These are phyloP conservation scores for Diplocarpon mali DNA, from an alignment of 2,329 filamentous ascomycete species.

Conservation along the genomic window DNA sequence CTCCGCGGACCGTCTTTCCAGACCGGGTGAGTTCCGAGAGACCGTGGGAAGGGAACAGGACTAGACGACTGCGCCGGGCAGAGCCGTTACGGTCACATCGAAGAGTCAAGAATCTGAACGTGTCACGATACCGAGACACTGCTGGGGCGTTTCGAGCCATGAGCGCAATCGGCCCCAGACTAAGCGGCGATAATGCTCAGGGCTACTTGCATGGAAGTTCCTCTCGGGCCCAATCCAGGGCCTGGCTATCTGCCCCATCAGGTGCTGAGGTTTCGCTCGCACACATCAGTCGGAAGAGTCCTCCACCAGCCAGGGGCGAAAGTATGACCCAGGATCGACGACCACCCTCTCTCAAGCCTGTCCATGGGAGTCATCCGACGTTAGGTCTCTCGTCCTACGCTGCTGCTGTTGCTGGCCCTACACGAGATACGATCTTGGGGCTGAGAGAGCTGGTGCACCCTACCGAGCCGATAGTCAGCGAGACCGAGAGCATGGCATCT, in stretches of 20 bases:
- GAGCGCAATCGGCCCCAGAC: constrained; percentile 21
- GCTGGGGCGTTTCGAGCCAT: constrained; percentile 36
- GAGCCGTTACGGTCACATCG: constrained; percentile 29
- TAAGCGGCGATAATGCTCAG: constrained; percentile 20
- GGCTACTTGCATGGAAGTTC: constrained; percentile 16
- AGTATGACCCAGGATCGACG: constrained; percentile 23
- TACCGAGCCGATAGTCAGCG: not conserved
- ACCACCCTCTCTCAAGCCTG: constrained; percentile 10
- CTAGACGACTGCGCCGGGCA: constrained; percentile 12
- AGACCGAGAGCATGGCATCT: not conserved
- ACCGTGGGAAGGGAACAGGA: constrained; percentile 16
- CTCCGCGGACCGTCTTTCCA: constrained; percentile 13
- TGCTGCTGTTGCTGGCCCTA: constrained; percentile 15
- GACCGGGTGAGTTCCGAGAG: constrained; percentile 10
- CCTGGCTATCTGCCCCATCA: constrained; percentile 22
- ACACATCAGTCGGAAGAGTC: constrained; percentile 32
- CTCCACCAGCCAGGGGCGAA: constrained; percentile 25
- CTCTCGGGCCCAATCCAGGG: constrained; percentile 15
- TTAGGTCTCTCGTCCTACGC: constrained; percentile 26
- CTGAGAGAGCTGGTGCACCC: constrained; percentile 6
- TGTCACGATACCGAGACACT: constrained; percentile 33
- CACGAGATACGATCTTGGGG: constrained; percentile 15
- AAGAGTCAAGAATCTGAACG: constrained; percentile 31
- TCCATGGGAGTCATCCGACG: constrained; percentile 17
- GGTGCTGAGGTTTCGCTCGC: constrained; percentile 35